Evolutionary conservation across 148 eudicot genomes (phyloP), one percentile per base, ranked within the genome.

Genomic region (Arbutus unedo): DNA sequence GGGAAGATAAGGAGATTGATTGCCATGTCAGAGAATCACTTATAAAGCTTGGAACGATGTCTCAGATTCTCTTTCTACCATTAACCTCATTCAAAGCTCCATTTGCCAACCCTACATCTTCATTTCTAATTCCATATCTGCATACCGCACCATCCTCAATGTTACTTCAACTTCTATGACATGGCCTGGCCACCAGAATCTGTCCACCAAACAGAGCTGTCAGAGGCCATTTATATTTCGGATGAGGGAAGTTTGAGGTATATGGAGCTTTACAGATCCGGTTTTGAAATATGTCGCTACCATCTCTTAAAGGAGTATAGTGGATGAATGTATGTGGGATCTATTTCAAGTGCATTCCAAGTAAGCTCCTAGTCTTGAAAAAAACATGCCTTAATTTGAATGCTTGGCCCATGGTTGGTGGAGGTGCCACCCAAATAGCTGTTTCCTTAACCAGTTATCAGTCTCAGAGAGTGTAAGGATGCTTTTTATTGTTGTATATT

Each of bases 91-190:
- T 68, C 73, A 68, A 38, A 68, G 18, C 25, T 38, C 44, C 73
- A 38, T 68, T 68, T 68, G 73, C 73, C 73, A 68, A 38, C 45
- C 73, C 73, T 70, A 70, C 74, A 43, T 43, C 74, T 41, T 70
- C 45, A 70, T 6, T 41, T 38, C 74, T 70, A 41, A 13, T 68
- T 43, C 21, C 71, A 16, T 66, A 31, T 5, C 71, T 66, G 71
- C 71, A 31, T 66, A 66, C 4, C 10, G 31, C 16, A 23, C 43
- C 38, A 64, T 64, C 6, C 71, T 25, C 2, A 43, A 6, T 25
- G 43, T 66, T 66, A 66, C 71, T 31, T 16, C 71, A 25, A 31
- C 44, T 3, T 0, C 70, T 25, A 10, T 66, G 16, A 66, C 71
- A 66, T 66, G 71, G 14, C 43, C 44, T 66, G 71, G 16, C 31